These are phyloP conservation scores for Sporobolus alterniflorus DNA, from an alignment of 202 grass and related monocot genomes.

Conservation along the genomic window DNA sequence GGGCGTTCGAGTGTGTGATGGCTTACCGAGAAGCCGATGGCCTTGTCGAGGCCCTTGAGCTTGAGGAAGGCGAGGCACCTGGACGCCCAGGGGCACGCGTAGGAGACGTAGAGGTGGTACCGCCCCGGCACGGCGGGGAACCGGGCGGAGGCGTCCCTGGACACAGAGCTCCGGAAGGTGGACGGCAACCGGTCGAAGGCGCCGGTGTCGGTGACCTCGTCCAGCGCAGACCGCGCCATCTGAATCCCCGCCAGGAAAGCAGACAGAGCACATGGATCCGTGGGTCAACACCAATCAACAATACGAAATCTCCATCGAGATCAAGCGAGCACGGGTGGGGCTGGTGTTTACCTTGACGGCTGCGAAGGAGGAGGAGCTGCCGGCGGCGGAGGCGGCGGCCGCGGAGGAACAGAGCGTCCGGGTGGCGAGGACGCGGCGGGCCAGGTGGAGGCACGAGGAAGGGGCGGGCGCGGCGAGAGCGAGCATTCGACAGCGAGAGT, in stretches of 20 bases:
- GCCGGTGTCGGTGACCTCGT: conserved; percentile 75
- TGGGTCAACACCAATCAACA: not conserved
- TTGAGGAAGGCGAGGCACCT: conserved; percentile 87
- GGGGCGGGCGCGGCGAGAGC: not conserved
- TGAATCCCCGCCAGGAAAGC: conserved; percentile 10
- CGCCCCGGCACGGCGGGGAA: conserved; percentile 75
- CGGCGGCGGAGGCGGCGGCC: no score
- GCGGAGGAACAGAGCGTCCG: not conserved
- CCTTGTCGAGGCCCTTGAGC: conserved; percentile 84
- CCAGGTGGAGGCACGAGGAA: not conserved
- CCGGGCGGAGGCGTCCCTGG: conserved; percentile 57
- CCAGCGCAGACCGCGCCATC: conserved; percentile 82
- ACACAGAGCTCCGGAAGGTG: conserved; percentile 82
- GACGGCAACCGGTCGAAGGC: conserved; percentile 80
- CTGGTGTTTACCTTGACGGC: conserved; percentile 18
- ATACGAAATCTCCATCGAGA: not conserved
- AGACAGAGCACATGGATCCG: conserved; percentile 24
- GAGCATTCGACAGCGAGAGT: conserved; percentile 2
- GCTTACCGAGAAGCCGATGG: conserved; percentile 68
- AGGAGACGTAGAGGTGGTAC: conserved; percentile 96
- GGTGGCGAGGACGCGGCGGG: conserved; percentile 21
- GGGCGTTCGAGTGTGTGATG: no score
- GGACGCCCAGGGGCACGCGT: conserved; percentile 95
- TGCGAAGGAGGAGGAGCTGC: no score
- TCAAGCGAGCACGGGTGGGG: not conserved